Evolutionary conservation across 306 rosid genomes (phyloP), one percentile per base, ranked within the genome.

Genomic region (Ammopiptanthus mongolicus): DNA sequence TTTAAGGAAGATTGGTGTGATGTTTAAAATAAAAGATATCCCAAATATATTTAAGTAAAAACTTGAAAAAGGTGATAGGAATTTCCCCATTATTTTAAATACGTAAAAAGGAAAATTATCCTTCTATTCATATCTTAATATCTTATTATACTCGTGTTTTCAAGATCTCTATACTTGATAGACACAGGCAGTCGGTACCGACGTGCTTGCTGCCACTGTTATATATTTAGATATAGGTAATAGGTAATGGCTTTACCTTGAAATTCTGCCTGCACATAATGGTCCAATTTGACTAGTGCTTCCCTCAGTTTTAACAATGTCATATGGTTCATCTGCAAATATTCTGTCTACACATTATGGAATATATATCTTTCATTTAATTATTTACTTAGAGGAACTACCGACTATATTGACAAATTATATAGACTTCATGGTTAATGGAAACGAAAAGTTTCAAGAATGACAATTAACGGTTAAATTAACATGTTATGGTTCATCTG

Each of bases 121-220:
- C 36, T 34, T 7, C 39, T 5, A 34, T 34, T 5, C 39, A 8
- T 8, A 0, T 37, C 0, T 37, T 37, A 0, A 37, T 9, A 37
- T 9, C 2, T 3, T 29, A 29, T 29, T 29, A 3, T 29, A 29
- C 34, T 3, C 0, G 34, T 29, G 34, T 29, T 29, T 29, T 5
- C 5, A 2, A 34, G 39, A 34, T 34, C 39, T 6, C 3, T 41
- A 41, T 3, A 10, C 14, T 2, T 41, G 15, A 44, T 1, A 7
- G 73, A 68, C 44, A 48, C 61, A 28, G 2, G 2, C 2, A 5
- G 64, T 70, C 75, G 75, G 75, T 53, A 36, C 75, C 75, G 51
- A 52, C 75, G 33, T 8, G 44, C 22, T 6, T 42, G 37, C 18
- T 5, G 7, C 18, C 31, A 18, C 19, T 63, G 31, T 63, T 65